Conservation (phyloP, 1,284 basidiomycete species). For the Leccinum angustisporum region DNA sequence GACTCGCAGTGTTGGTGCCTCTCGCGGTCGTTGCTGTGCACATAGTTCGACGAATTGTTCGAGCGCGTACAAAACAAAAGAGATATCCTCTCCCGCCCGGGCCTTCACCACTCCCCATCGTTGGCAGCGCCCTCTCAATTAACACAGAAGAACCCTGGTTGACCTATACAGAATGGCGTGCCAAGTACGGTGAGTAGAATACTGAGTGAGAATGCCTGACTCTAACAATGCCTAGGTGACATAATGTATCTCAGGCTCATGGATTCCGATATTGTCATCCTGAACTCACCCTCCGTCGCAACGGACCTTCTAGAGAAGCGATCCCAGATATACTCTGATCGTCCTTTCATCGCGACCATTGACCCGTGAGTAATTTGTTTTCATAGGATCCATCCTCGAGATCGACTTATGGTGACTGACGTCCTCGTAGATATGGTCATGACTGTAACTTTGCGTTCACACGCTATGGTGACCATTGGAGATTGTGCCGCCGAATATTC, state of each 20-base stretch:
- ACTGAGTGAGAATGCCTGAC: neutral
- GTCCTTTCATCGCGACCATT: neutral
- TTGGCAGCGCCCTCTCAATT: neutral
- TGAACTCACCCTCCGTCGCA: neutral
- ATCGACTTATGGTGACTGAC: neutral
- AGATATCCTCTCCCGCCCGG: neutral
- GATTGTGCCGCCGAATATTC: neutral
- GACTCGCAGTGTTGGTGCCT: neutral
- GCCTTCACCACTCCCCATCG: neutral
- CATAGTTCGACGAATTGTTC: neutral
- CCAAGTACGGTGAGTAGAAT: neutral
- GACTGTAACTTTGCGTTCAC: constrained; percentile 3
- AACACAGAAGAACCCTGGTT: neutral
- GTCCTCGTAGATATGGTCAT: neutral
- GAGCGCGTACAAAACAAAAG: neutral
- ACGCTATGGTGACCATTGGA: constrained; percentile 15
- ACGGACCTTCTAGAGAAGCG: neutral
- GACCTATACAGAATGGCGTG: neutral
- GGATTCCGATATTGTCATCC: neutral
- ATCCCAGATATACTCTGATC: neutral
- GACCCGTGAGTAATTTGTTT: neutral
- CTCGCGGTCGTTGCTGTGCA: neutral
- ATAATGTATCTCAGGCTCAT: neutral
- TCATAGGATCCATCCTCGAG: neutral
- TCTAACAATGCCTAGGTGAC: neutral